Base-by-base conservation (phyloP, 176 grass and related monocot species). In the Aegilops sharonensis region DNA sequence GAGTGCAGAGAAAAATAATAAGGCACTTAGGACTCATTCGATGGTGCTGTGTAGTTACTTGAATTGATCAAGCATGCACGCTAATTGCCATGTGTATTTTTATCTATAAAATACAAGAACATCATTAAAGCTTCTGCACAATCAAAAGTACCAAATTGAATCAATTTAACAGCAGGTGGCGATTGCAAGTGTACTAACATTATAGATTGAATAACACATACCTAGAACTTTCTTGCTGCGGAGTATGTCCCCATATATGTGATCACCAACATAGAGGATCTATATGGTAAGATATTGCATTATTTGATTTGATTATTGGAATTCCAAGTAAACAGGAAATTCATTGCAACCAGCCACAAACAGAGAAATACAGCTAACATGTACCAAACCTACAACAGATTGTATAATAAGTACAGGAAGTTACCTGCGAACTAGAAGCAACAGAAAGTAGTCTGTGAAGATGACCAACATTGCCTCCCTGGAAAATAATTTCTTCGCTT, bases 191-290 rank as follows among this genome's bases (percentile, higher is more conserved):
- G 13, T 9, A 65, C 27, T 72, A 34, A 9, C 24, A 68, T 43
- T 63, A 77, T 11, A 64, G 9, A 64, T 81, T 62, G 64, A 80
- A 80, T 15, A 62, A 84, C 40, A 85, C 36, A 14, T 89, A 98
- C 97, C 97, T 29, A 98, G 80, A 35, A 98, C 94, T 94, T 98
- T 98, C 82, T 98, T 98, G 92, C 97, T 98, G 25, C 90, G 97
- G 56, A 98, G 88, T 89, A 98, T 98, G 73, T 98, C 97, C 72
- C 97, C 97, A 76, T 98, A 98, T 68, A 98, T 98, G 40, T 98
- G 97, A 85, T 98, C 97, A 47, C 97, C 97, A 90, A 98, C 97
- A 87, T 98, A 98, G 24, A 98, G 92, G 65, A 98, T 87, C 97
- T 98, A 84, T 70, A 85, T 43, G 54, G 79, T 80, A 67, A 48